Evolutionary conservation across 176 grass and related monocot species (phyloP).

Genomic region (Ensete glaucum): DNA sequence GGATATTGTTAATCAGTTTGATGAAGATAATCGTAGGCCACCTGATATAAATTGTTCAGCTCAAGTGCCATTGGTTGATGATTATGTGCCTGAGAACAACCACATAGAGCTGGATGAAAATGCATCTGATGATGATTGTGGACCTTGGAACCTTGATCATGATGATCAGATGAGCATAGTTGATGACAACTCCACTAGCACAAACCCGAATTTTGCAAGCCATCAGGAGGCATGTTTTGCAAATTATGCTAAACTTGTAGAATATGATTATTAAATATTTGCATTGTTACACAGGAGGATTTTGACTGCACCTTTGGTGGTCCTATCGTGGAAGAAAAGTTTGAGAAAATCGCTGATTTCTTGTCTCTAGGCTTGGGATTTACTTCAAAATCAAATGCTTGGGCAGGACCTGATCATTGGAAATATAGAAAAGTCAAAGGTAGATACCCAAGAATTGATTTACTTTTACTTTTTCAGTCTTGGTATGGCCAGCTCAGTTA

Average conservation of each 20-base stretch:
- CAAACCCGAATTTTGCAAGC: constrained; percentile 34
- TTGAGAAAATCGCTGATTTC: constrained; percentile 62
- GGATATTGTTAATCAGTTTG: constrained; percentile 76
- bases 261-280: background rate
- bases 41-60: constrained; percentile 26
- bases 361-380: constrained; percentile 65
- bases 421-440: constrained; percentile 84
- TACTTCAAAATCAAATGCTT: constrained; percentile 87
- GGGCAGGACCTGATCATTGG: constrained; percentile 98
- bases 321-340: constrained; percentile 41
- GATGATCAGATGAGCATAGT: constrained; percentile 47
- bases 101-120: constrained; percentile 23
- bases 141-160: constrained; percentile 48
- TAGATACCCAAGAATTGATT: constrained; percentile 11
- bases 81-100: constrained; percentile 25
- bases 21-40: constrained; percentile 77
- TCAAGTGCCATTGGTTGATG: constrained; percentile 41
- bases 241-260: background rate
- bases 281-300: constrained; percentile 37
- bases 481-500: constrained; percentile 3
- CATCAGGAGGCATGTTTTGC: constrained; percentile 54
- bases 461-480: constrained; percentile 15
- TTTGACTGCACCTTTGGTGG: constrained; percentile 43
- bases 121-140: constrained; percentile 41
- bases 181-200: constrained; percentile 34